Conservation (phyloP, 331 rosid species). For the Rhamnella rubrinervis region DNA sequence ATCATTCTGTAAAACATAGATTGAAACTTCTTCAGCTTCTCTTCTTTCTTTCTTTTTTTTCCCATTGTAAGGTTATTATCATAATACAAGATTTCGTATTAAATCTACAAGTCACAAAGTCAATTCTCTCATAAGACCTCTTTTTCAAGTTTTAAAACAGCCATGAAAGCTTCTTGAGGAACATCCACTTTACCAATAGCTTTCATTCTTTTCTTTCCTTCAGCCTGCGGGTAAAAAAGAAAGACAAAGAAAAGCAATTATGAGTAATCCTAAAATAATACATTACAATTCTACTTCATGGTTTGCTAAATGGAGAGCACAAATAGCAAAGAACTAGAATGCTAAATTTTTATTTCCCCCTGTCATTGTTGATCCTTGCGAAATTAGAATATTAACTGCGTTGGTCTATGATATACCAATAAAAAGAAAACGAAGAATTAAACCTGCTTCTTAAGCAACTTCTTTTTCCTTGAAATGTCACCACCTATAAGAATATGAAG, state of each 20-base stretch:
- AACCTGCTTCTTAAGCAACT: constrained; percentile 87
- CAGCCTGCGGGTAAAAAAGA: constrained; percentile 44
- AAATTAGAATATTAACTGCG: too few relatives aligned
- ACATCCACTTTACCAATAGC: constrained; percentile 89
- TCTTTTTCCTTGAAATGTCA: constrained; percentile 83
- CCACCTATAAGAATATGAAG: constrained; percentile 53
- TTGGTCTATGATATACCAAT: too few relatives aligned
- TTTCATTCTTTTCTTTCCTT: constrained; percentile 96
- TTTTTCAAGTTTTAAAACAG: constrained; percentile 91
- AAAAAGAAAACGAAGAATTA: too few relatives aligned
- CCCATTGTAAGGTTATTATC: neutral
- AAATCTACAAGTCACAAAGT: constrained; percentile 20
- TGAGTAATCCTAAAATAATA: too few relatives aligned
- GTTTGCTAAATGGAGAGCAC: too few relatives aligned
- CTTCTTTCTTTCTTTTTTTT: neutral
- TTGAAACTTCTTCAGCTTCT: constrained; percentile 17
- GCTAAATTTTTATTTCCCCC: too few relatives aligned
- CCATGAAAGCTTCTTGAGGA: constrained; percentile 98
- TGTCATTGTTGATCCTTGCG: too few relatives aligned
- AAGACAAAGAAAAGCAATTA: too few relatives aligned
- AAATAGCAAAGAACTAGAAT: too few relatives aligned
- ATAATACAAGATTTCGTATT: constrained; percentile 27
- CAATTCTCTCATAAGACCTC: constrained; percentile 60
- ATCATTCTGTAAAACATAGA: neutral
- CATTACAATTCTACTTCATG: too few relatives aligned